Evolutionary conservation across 1,139 yeast species (phyloP), one percentile per base, ranked within the genome.

Genomic region (Nakaseomyces bracarensis): DNA sequence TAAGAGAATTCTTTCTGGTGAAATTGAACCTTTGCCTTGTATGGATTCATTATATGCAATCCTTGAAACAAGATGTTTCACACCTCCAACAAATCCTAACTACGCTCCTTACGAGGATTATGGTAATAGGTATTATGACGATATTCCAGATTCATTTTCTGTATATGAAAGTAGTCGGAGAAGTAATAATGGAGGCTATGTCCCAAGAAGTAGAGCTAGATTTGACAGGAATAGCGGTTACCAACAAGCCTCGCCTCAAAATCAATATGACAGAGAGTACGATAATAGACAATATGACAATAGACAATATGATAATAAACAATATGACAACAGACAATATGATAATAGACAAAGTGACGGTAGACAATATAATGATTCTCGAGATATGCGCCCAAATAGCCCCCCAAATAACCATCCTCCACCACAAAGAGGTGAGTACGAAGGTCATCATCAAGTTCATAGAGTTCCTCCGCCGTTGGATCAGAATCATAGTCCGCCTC

Each of bases 21-120:
- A 83, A 11, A 82, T 87, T 54, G 96, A 86, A 49, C 72, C 93
- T 4, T 72, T 91, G 48, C 79, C 86, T 77, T 74, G 94, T 54
- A 82, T 33, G 36, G 26, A 33, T 21, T 20, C 26, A 5, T 33
- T 33, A n/a, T 33, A 33, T 13, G 7, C 26, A 3, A 33, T 91
- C 3, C 71, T 91, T 50, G 87, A 85, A 49, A 78, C 93, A 30
- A 74, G 89, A 52, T 20, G 26, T 33, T 33, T 33, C n/a, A 20
- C 26, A 4, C 36, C 36, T n/a, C 19, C 34, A 8, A 30, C 9
- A 13, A 18, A 30, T 30, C 34, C 21, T 49, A 77, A 77, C 51
- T 72, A 72, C 49, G 77, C 76, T 47, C 95, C 84, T 60, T 74
- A 53, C 25, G 57, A 55, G 9, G 49, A 49, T 29, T 59, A 57